Conservation (phyloP, 257 asterid genomes). For the Nicotiana undulata region DNA sequence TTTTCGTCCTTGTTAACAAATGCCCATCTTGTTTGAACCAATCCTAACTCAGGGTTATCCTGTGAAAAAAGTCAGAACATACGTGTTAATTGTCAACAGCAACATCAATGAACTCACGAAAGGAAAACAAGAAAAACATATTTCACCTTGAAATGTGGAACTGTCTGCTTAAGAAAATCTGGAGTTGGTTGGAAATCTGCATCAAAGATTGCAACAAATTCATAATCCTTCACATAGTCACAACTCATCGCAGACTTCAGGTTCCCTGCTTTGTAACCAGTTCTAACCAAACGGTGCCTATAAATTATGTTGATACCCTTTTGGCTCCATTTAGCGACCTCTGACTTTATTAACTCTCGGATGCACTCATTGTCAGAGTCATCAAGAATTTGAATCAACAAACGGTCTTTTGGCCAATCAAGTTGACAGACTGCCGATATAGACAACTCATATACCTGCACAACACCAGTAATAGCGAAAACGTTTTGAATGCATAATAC, state of each 20-base stretch:
- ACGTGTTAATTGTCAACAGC: not conserved
- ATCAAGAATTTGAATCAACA: constrained; percentile 59
- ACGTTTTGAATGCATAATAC: not conserved
- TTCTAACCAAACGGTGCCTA: constrained; percentile 50
- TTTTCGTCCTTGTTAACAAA: constrained; percentile 68
- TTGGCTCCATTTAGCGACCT: constrained; percentile 48
- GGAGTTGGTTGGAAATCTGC: constrained; percentile 64
- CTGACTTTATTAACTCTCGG: constrained; percentile 38
- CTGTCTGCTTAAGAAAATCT: constrained; percentile 58
- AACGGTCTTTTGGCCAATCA: constrained; percentile 59
- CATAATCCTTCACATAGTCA: constrained; percentile 56
- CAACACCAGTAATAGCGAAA: not conserved
- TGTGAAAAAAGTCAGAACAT: constrained; percentile 19
- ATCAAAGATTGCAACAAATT: constrained; percentile 70
- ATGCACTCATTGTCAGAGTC: constrained; percentile 53
- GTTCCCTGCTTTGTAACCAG: constrained; percentile 76
- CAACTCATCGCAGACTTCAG: constrained; percentile 68
- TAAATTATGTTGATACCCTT: constrained; percentile 54
- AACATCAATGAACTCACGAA: not conserved
- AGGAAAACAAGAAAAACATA: not conserved
- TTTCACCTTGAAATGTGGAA: constrained; percentile 61
- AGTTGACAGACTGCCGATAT: constrained; percentile 62
- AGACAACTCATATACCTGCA: constrained; percentile 61
- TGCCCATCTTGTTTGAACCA: constrained; percentile 69
- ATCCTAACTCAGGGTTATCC: constrained; percentile 55